Conservation (phyloP, 306 rosid species). For the Prunus fruticosa region DNA sequence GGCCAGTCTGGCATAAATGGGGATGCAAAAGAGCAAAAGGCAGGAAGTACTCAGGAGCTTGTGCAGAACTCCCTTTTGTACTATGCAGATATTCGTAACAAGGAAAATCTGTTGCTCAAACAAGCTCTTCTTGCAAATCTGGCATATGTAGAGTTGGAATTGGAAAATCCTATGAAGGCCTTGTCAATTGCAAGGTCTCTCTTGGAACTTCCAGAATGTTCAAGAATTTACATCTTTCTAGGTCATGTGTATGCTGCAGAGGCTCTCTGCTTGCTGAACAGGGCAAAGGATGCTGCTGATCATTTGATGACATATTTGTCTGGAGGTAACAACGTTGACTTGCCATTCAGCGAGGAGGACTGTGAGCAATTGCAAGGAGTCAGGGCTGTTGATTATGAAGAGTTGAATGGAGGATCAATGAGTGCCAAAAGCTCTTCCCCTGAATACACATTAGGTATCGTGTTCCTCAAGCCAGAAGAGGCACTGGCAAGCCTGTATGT, state of each 20-base stretch:
- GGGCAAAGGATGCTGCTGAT: slow-evolving; percentile 84
- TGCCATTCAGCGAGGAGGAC: slow-evolving; percentile 87
- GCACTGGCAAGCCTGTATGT: slow-evolving; percentile 69
- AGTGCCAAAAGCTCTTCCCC: slow-evolving; percentile 46
- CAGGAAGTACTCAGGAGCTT: slow-evolving; percentile 72
- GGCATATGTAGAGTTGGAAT: slow-evolving; percentile 88
- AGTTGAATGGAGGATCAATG: slow-evolving; percentile 53
- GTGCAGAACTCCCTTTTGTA: slow-evolving; percentile 75
- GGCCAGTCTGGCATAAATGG: slow-evolving; percentile 72
- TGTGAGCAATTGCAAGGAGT: slow-evolving; percentile 59
- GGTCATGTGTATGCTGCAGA: slow-evolving; percentile 91
- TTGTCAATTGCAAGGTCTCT: slow-evolving; percentile 62
- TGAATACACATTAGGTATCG: slow-evolving; percentile 42
- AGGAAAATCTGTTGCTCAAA: slow-evolving; percentile 70
- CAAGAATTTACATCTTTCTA: slow-evolving; percentile 72
- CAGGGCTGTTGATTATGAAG: slow-evolving; percentile 64
- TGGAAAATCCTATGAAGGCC: slow-evolving; percentile 80
- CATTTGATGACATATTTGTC: slow-evolving; percentile 69
- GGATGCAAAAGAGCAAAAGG: slow-evolving; percentile 85
- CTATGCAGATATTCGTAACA: slow-evolving; percentile 63
- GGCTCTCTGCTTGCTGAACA: slow-evolving; percentile 86
- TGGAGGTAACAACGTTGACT: slow-evolving; percentile 49
- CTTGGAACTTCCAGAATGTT: slow-evolving; percentile 79
- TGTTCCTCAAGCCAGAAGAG: slow-evolving; percentile 86
- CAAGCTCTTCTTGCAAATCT: slow-evolving; percentile 87